Evolutionary conservation across 2,329 filamentous ascomycete species (phyloP).

Genomic region (Fusarium proliferatum): DNA sequence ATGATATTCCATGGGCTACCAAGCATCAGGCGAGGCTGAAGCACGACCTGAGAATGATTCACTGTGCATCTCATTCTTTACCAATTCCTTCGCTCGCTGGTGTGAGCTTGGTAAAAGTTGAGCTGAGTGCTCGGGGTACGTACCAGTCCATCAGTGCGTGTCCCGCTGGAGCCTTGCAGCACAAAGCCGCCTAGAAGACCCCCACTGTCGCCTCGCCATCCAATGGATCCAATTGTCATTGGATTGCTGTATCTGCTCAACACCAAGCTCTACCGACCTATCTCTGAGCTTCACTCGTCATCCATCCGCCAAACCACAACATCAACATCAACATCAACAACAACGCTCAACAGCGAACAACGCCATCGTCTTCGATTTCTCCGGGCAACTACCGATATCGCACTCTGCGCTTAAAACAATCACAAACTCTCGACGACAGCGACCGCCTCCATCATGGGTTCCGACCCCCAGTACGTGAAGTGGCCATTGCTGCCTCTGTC

Average conservation of each 20-base stretch:
- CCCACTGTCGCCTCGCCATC: constrained; percentile 41
- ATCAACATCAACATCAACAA: constrained; percentile 5
- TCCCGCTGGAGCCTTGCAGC: constrained; percentile 49
- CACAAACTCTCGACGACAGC: constrained; percentile 46
- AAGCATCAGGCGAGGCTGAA: not conserved
- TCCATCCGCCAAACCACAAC: constrained; percentile 37
- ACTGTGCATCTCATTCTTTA: not conserved
- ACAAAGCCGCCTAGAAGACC: constrained; percentile 9
- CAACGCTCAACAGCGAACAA: constrained; percentile 5
- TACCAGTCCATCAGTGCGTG: constrained; percentile 40
- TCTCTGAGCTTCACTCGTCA: constrained; percentile 42
- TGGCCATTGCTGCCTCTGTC: constrained; percentile 84
- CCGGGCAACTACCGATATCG: not conserved
- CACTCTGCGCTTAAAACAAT: constrained; percentile 3
- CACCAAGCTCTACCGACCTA: constrained; percentile 34
- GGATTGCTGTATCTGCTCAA: constrained; percentile 29
- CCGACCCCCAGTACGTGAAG: constrained; percentile 87
- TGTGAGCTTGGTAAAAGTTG: not conserved
- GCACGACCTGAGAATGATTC: not conserved
- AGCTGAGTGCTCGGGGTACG: constrained; percentile 6
- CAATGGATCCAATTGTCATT: constrained; percentile 31
- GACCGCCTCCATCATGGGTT: constrained; percentile 68
- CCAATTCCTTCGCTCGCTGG: not conserved
- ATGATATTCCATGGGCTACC: not conserved
- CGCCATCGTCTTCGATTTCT: not conserved